Base-by-base conservation (phyloP, 169 alveolate species). In the Eimeria mitis region DNA sequence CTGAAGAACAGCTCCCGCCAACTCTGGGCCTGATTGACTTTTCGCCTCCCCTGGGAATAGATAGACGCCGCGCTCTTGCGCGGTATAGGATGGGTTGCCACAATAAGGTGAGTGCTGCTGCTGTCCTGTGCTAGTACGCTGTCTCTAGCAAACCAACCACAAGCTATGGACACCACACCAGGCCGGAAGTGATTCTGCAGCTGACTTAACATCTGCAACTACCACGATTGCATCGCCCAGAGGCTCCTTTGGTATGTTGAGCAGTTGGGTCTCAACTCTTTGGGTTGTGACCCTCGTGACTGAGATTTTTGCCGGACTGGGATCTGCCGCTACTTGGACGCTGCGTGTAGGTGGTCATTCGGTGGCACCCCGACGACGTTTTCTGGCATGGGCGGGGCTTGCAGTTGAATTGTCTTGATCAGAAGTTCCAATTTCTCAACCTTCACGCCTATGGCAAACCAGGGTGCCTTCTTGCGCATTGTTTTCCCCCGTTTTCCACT, bases 281-380 rank as follows among this genome's bases (percentile, higher is more conserved):
- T 19, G 34, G 1, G n/a, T 73, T 19, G 56, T 73, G 83, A 40
- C 34, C 1, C 19, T 73, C 34, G 56, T 40, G 54, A 0, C 5
- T 6, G n/a, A 40, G 11, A 9, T 73, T 40, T 73, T 70, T 49
- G 56, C 56, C 56, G 19, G 54, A 13, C 23, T 14, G 83, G 13
- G 14, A 16, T 40, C 16, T 73, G 83, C 9, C 13, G 83, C 83
- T 40, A 44, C 78, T 16, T 70, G 83, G 23, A 9, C 54, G 52
- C 54, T 73, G 28, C 83, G 83, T 73, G 52, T 89, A 94, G 96
- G 81, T 94, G 61, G 40, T 94, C 56, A 56, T 94, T 31, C 96
- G 96, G 87, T 94, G 96, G 96, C 96, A 94, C 79, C 96, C 96
- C 11, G 87, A 65, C 34, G 96, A 94, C 68, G 68, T 94, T 83